A percentile compares a stretch with the other conserved stretches of the same genome.
These are phyloP conservation scores for Anthostomella pinea DNA, from an alignment of 2,329 filamentous ascomycete species.

Conservation along the genomic window DNA sequence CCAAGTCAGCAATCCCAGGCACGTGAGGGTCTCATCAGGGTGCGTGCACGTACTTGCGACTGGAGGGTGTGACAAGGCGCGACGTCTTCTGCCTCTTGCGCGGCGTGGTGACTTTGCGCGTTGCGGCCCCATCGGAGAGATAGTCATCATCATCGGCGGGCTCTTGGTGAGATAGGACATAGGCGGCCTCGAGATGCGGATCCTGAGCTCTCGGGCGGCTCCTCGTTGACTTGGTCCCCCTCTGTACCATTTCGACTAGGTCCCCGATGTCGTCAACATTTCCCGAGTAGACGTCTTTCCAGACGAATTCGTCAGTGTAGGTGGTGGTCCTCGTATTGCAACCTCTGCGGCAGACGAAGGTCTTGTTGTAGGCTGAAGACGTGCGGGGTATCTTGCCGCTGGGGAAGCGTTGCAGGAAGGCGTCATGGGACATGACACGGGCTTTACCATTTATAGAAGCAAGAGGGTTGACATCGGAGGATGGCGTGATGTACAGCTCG, in stretches of 20 bases:
- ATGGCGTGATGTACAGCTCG: constrained; percentile 86
- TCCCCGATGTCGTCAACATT: constrained; percentile 60
- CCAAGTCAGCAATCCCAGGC: constrained; percentile 5
- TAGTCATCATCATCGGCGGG: constrained; percentile 33
- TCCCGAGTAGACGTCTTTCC: constrained; percentile 81
- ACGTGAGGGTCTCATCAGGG: background rate
- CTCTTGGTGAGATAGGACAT: constrained; percentile 24
- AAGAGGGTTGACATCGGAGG: constrained; percentile 83
- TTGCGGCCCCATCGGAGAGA: constrained; percentile 35
- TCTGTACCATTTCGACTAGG: constrained; percentile 66
- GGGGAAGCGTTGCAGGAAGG: constrained; percentile 69
- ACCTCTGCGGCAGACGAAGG: constrained; percentile 84
- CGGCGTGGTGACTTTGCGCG: constrained; percentile 45
- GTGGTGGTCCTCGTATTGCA: constrained; percentile 85
- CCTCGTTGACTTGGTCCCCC: constrained; percentile 69
- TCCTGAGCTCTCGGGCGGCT: constrained; percentile 37
- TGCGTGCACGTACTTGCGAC: constrained; percentile 34
- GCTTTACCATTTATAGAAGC: constrained; percentile 90
- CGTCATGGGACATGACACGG: constrained; percentile 68
- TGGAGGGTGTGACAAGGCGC: constrained; percentile 41
- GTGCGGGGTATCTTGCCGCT: constrained; percentile 70
- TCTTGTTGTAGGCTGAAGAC: constrained; percentile 75
- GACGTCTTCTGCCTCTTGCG: constrained; percentile 54
- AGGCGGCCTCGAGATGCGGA: constrained; percentile 30
- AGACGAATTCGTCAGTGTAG: constrained; percentile 88